Percentiles rank a stretch among this genome's conserved stretches.
phyloP scores from a whole-genome alignment of 1,284 basidiomycete species.

The Rhodofomes roseus region DNA sequence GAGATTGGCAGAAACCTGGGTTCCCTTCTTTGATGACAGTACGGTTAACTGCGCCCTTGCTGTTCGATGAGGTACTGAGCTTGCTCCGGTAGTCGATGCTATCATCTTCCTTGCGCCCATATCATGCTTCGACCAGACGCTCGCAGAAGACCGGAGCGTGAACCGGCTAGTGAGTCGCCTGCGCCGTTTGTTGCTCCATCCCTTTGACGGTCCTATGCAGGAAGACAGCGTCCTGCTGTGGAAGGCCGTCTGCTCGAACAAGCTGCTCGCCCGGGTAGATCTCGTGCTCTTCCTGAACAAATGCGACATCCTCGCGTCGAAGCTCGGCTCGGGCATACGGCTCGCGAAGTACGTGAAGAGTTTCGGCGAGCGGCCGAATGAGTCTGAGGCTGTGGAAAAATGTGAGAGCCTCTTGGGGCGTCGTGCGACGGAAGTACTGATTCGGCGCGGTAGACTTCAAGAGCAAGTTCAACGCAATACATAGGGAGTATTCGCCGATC shows the following conservation, averaged over 20 bases:
- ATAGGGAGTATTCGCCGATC: conserved; percentile 69
- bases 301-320: conserved; percentile 69
- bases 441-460: conserved; percentile 50
- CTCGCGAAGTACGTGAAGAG: conserved; percentile 68
- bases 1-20: conserved; percentile 54
- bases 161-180: conserved; percentile 57
- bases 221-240: conserved; percentile 79
- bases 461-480: conserved; percentile 74
- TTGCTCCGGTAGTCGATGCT: conserved; percentile 30
- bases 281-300: conserved; percentile 79
- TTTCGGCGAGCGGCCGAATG: conserved; percentile 70
- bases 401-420: conserved; percentile 35
- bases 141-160: conserved; percentile 64
- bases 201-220: conserved; percentile 30
- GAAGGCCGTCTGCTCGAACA: conserved; percentile 75
- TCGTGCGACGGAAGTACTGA: background rate
- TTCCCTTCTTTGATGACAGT: conserved; percentile 76
- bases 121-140: conserved; percentile 74
- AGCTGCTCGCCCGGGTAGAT: conserved; percentile 67
- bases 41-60: background rate
- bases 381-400: conserved; percentile 68
- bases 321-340: conserved; percentile 57
- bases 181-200: conserved; percentile 6
- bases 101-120: conserved; percentile 82
- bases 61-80: conserved; percentile 2